These are phyloP conservation scores for Bremia lactucae DNA, from an alignment of 352 stramenopile species.

Conservation along the genomic window DNA sequence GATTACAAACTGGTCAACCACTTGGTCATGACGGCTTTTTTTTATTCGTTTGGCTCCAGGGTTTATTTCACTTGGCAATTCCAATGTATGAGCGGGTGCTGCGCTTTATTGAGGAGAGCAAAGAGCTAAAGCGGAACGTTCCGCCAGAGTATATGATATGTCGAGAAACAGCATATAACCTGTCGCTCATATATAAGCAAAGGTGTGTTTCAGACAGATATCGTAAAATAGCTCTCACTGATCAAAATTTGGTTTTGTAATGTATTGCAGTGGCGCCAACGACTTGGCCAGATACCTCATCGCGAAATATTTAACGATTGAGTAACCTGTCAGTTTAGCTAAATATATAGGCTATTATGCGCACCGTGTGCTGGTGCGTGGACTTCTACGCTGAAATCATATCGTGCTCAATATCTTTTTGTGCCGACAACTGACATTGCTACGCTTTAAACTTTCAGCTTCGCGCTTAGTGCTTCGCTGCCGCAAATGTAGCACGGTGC, in stretches of 20 bases:
- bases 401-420: too few relatives aligned
- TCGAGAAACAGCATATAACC: constrained; percentile 80
- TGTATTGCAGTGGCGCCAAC: constrained; percentile 41
- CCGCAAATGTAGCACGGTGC: too few relatives aligned
- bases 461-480: too few relatives aligned
- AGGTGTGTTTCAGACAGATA: constrained; percentile 30
- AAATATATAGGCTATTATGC: neutral
- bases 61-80: constrained; percentile 78
- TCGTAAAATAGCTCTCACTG: neutral
- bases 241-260: neutral
- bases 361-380: too few relatives aligned
- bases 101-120: constrained; percentile 59
- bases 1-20: too few relatives aligned
- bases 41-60: constrained; percentile 25
- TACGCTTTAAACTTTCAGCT: too few relatives aligned
- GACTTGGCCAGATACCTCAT: constrained; percentile 71
- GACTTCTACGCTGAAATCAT: too few relatives aligned
- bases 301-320: constrained; percentile 68
- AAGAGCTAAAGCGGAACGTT: constrained; percentile 34
- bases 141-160: constrained; percentile 62
- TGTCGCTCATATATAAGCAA: constrained; percentile 83
- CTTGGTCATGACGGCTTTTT: too few relatives aligned
- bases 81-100: constrained; percentile 83
- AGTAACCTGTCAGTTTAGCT: constrained; percentile 1
- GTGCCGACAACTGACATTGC: too few relatives aligned